Evolutionary conservation across 1,139 yeast genomes (phyloP), one percentile per base, ranked within the genome.

Genomic region (Scheffersomyces cryptocercus): DNA sequence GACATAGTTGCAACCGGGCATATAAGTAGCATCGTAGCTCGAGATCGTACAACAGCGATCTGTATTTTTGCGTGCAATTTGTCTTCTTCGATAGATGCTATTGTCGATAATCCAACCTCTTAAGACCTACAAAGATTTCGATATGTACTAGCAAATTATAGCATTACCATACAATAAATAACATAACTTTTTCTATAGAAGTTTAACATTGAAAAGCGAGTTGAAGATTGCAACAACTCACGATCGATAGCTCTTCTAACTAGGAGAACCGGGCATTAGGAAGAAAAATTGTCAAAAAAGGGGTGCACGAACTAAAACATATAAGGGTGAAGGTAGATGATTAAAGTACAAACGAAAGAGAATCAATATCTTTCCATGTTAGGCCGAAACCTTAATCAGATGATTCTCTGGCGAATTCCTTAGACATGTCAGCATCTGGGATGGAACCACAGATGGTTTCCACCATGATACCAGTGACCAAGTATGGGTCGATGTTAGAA

Each of bases 401-500:
- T 50, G 69, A 49, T 74, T 86, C 93, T 81, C 93, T 84, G 62
- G 85, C 88, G 66, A 68, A 86, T 71, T 87, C 95, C 74, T 86
- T 84, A 56, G 84, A 80, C 95, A 93, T 91, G 74, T 91, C 96
- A 66, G 96, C 97, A 65, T 88, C 96, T 49, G 95, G 91, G 63
- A 91, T 88, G 47, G 95, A 81, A 68, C 98, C 98, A 71, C 95
- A 88, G 57, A 93, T 84, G 61, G 98, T 91, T 80, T 93, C 99
- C 61, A 88, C 88, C 85, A 93, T 88, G 65, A 93, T 90, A 79
- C 98, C 99, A 47, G 97, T 90, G 55, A 93, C 98, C 72, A 91
- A 83, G 79, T 93, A 93, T 58, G 99, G 98, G 73, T 93, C 99
- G 62, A 93, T 93, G 85, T 93, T 93, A 52, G 98, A 91, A 57